Evolutionary conservation across 495 filamentous ascomycete genomes (phyloP), one percentile per base, ranked within the genome.

Genomic region (Xylaria bambusicola): DNA sequence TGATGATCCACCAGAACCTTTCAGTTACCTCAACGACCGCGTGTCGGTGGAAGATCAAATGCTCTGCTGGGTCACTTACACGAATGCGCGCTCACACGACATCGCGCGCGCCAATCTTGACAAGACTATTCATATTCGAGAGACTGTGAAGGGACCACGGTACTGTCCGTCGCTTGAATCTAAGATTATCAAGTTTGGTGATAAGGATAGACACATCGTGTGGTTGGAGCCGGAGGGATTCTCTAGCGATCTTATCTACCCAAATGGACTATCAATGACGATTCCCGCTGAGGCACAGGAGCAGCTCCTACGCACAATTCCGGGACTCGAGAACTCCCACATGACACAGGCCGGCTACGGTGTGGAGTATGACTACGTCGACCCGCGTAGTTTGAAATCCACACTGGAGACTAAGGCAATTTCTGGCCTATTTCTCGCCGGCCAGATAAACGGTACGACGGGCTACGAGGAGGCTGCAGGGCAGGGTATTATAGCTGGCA

Each of bases 221-320:
- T 98, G 94, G 94, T 84, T 98, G 6, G 94, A 98, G 69, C 94
- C 95, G 0, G 94, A 98, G 77, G 94, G 94, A 15, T 94, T 97
- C 68, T 82, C 93, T 59, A 94, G 84, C 71, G 85, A 96, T 61
- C 83, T 96, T 45, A 87, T 98, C 62, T 98, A 98, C 74, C 94
- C 94, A 4, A 98, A 98, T 66, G 94, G 94, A 3, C 90, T 98
- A 27, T 95, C 90, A 18, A 97, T 97, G 92, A 98, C 94, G 0
- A 84, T 98, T 8, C 94, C 94, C 0, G 89, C 84, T 18, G 88
- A 90, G 26, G 90, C 87, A 2, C 94, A 98, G 71, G 87, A 89
- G 60, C 83, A 84, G 40, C 85, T 97, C 72, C 80, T 98, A 10
- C 88, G 85, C 52, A 96, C 91, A 0, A 87, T 98, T 54, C 81